A percentile compares a stretch with the other conserved stretches of the same genome.
These are phyloP conservation scores for Saposhnikovia divaricata DNA, from an alignment of 129 eudicot genomes.

Conservation along the genomic window DNA sequence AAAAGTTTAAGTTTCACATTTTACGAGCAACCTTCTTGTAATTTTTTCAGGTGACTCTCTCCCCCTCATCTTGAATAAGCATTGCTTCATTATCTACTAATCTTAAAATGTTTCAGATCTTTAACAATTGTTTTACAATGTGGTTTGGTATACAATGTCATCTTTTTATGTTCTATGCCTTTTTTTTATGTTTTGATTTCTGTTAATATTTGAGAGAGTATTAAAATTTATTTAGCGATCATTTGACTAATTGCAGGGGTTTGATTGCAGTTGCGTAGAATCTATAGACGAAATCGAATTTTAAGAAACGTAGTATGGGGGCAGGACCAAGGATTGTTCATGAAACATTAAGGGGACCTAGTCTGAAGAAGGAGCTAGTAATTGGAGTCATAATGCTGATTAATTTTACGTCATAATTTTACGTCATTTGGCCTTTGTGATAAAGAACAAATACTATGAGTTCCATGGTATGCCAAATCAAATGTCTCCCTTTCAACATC, in stretches of 20 bases:
- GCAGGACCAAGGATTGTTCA: conserved; percentile 18
- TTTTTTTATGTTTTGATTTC: not conserved
- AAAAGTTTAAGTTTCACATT: too few species aligned
- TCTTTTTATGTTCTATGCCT: too few species aligned
- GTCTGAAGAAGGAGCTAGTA: conserved; percentile 10
- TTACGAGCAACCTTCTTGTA: too few species aligned
- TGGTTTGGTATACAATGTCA: too few species aligned
- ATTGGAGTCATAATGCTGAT: too few species aligned
- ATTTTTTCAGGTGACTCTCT: too few species aligned
- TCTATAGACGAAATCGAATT: not conserved
- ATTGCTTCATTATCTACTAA: too few species aligned
- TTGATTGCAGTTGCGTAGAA: not conserved
- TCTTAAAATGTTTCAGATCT: too few species aligned
- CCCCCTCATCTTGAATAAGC: too few species aligned
- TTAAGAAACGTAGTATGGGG: not conserved
- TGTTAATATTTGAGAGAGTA: not conserved
- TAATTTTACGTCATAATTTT: too few species aligned
- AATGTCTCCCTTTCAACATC: conserved; percentile 68
- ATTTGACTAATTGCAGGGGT: not conserved
- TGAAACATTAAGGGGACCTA: conserved; percentile 15
- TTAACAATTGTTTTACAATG: too few species aligned
- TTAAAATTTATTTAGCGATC: not conserved
- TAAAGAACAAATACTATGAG: conserved; percentile 36
- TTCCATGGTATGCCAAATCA: conserved; percentile 39
- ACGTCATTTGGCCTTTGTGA: conserved; percentile 44